phyloP scores from a whole-genome alignment of 768 basidiomycete species.

The Boletus subcaerulescens region DNA sequence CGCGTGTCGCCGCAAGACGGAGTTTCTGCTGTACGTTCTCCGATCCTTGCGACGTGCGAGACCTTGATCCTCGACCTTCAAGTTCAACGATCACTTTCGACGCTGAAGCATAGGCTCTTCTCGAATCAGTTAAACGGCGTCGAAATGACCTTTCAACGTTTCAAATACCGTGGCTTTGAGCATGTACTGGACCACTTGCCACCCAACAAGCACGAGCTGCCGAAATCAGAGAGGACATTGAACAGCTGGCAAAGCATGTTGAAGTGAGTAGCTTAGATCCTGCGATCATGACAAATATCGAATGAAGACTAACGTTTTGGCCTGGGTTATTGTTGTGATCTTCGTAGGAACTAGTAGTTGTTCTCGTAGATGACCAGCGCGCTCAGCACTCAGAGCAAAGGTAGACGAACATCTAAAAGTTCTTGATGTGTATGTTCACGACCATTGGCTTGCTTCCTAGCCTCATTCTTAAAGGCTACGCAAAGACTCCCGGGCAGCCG shows the following conservation, averaged over 20 bases:
- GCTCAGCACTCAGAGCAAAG: conserved; percentile 44
- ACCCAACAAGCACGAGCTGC: conserved; percentile 71
- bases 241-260: conserved; percentile 55
- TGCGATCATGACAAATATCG: neutral
- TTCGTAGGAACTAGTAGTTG: conserved; percentile 63
- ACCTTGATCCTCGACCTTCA: neutral
- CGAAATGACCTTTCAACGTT: conserved; percentile 62
- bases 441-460: neutral
- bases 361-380: conserved; percentile 71
- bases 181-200: conserved; percentile 65
- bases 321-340: neutral
- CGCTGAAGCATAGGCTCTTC: conserved; percentile 46
- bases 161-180: conserved; percentile 71
- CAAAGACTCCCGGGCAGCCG: conserved; percentile 61
- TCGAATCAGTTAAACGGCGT: conserved; percentile 53
- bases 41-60: too few relatives aligned
- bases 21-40: too few relatives aligned
- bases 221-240: conserved; percentile 79
- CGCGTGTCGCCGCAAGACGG: too few relatives aligned
- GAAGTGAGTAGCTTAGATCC: conserved; percentile 47
- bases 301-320: neutral
- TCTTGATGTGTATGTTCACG: conserved; percentile 51
- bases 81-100: conserved; percentile 42
- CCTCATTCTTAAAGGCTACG: conserved; percentile 43
- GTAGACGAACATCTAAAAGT: conserved; percentile 47